These are phyloP conservation scores for Cyberlindnera saturnus DNA, from an alignment of 805 yeast species.

Conservation along the genomic window DNA sequence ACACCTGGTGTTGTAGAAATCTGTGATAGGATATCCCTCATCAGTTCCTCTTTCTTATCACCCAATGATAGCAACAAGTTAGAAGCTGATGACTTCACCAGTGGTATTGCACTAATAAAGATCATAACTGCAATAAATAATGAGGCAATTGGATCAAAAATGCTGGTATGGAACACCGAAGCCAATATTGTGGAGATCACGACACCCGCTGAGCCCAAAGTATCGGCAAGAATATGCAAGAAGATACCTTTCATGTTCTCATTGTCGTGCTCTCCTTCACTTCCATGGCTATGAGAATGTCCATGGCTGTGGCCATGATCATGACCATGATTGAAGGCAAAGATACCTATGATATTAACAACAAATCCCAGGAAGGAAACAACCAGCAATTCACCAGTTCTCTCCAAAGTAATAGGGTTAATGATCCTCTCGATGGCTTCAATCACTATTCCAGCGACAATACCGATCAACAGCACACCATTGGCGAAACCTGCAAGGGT, in stretches of 20 bases:
- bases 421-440: conserved; percentile 81
- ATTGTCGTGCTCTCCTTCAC: conserved; percentile 29
- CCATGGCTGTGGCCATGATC: conserved; percentile 33
- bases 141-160: conserved; percentile 92
- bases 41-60: conserved; percentile 50
- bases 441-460: conserved; percentile 79
- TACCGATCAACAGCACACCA: conserved; percentile 82
- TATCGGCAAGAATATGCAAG: conserved; percentile 89
- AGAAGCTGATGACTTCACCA: conserved; percentile 74
- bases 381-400: conserved; percentile 75
- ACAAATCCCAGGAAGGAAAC: conserved; percentile 81
- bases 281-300: conserved; percentile 41
- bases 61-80: conserved; percentile 61
- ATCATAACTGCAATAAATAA: conserved; percentile 78
- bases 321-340: conserved; percentile 89
- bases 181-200: conserved; percentile 83
- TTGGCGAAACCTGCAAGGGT: conserved; percentile 94
- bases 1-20: conserved; percentile 71
- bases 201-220: conserved; percentile 95
- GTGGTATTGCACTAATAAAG: conserved; percentile 75
- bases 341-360: conserved; percentile 88
- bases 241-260: conserved; percentile 92
- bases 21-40: conserved; percentile 63
- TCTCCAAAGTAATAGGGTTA: conserved; percentile 70
- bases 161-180: conserved; percentile 54